Percentiles rank a stretch among this genome's conserved stretches.
phyloP scores from a whole-genome alignment of 257 asterid species.

The Mentha longifolia region DNA sequence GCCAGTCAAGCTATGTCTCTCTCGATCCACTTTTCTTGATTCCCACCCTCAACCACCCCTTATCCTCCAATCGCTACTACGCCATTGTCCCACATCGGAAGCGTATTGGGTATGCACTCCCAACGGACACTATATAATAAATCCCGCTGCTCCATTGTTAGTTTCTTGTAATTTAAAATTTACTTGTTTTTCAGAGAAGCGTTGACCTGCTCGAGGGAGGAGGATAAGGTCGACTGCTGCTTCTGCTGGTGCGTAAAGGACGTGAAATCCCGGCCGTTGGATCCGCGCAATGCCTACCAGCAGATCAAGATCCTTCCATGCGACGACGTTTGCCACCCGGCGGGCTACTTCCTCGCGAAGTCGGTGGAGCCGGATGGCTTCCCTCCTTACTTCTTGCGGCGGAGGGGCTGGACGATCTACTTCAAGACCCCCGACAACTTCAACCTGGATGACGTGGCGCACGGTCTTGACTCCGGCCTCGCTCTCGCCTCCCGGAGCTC shows the following conservation, averaged over 20 bases:
- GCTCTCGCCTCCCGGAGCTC: conserved; percentile 38
- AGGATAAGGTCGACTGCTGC: too few relatives aligned
- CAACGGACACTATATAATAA: too few relatives aligned
- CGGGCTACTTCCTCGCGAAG: conserved; percentile 34
- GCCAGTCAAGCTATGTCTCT: too few relatives aligned
- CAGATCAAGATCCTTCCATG: conserved; percentile 42
- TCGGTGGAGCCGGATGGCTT: conserved; percentile 47
- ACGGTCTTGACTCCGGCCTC: conserved; percentile 46
- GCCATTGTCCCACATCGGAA: too few relatives aligned
- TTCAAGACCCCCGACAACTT: conserved; percentile 36
- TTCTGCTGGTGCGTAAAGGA: conserved; percentile 48
- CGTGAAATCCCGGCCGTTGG: conserved; percentile 54
- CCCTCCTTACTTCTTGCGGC: conserved; percentile 47
- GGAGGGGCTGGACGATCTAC: conserved; percentile 46
- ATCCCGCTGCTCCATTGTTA: too few relatives aligned
- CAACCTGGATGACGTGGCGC: conserved; percentile 36
- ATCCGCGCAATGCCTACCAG: conserved; percentile 52
- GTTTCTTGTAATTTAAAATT: too few relatives aligned
- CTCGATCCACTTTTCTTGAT: conserved; percentile 52
- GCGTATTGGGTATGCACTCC: too few relatives aligned
- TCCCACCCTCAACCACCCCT: conserved; percentile 41
- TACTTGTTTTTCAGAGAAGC: too few relatives aligned
- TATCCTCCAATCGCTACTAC: too few relatives aligned
- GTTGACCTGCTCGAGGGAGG: too few relatives aligned
- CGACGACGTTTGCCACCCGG: background rate